phyloP scores from a whole-genome alignment of 2,329 filamentous ascomycete genomes.

The Neofusicoccum parvum region DNA sequence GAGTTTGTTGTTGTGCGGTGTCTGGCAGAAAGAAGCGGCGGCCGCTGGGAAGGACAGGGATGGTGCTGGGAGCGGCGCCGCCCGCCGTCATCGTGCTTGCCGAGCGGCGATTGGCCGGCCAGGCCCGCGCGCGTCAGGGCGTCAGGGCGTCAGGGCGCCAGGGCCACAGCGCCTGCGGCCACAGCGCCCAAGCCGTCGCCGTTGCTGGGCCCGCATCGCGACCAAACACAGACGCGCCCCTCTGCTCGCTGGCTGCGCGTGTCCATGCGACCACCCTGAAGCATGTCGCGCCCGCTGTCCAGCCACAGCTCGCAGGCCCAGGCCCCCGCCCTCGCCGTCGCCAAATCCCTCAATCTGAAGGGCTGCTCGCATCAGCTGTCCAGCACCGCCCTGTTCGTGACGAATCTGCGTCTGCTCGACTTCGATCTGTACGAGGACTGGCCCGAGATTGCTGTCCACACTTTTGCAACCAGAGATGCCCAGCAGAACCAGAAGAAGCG shows the following conservation, averaged over 20 bases:
- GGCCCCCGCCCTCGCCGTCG: conserved; percentile 22
- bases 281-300: conserved; percentile 23
- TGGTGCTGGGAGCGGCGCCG: not conserved
- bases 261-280: not conserved
- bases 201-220: conserved; percentile 8
- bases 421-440: conserved; percentile 77
- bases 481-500: conserved; percentile 78
- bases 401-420: conserved; percentile 80
- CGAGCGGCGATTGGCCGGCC: conserved; percentile 2
- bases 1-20: not conserved
- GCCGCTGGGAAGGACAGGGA: not conserved
- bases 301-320: conserved; percentile 19
- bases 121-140: not conserved
- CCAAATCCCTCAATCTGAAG: conserved; percentile 1
- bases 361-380: conserved; percentile 24
- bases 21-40: not conserved
- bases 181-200: not conserved
- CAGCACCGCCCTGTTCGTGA: conserved; percentile 65
- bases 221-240: conserved; percentile 8
- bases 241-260: conserved; percentile 3
- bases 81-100: not conserved
- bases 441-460: conserved; percentile 71
- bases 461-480: conserved; percentile 68
- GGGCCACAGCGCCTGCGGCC: too few relatives aligned
- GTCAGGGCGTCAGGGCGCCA: too few relatives aligned